A percentile compares a stretch with the other conserved stretches of the same genome.
Conservation (phyloP, 192 early-diverging fungal species). For the Powellomyces hirtus region DNA sequence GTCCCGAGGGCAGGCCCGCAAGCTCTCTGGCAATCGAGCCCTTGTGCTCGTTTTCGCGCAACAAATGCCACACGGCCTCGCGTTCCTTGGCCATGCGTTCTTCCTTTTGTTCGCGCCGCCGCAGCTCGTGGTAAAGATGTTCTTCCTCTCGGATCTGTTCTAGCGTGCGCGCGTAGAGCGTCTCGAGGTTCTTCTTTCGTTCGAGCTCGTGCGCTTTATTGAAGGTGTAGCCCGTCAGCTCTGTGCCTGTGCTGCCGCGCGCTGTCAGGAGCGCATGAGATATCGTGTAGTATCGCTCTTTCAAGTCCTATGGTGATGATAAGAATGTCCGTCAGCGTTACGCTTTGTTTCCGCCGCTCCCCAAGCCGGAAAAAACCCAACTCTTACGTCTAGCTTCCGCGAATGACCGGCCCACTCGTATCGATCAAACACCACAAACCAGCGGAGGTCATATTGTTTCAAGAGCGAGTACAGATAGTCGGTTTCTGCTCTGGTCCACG, state of each 20-base stretch:
- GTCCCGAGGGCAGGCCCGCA: neutral
- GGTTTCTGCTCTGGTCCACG: conserved; percentile 85
- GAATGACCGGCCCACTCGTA: conserved; percentile 55
- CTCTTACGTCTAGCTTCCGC: conserved; percentile 42
- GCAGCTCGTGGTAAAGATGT: conserved; percentile 71
- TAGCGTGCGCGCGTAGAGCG: conserved; percentile 67
- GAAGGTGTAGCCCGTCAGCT: conserved; percentile 39
- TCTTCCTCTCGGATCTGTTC: conserved; percentile 87
- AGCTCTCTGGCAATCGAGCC: neutral
- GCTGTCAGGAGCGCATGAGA: conserved; percentile 60
- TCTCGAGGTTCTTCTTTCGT: conserved; percentile 75
- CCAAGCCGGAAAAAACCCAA: neutral
- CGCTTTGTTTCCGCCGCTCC: neutral
- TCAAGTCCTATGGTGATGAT: conserved; percentile 66
- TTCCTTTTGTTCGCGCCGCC: conserved; percentile 80
- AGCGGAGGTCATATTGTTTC: conserved; percentile 73
- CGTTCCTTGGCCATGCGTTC: conserved; percentile 73
- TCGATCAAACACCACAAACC: conserved; percentile 81
- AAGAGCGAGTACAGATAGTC: conserved; percentile 78
- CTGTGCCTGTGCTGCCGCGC: conserved; percentile 39
- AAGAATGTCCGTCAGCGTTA: neutral
- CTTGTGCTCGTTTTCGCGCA: conserved; percentile 38
- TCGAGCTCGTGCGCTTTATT: conserved; percentile 72
- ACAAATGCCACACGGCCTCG: conserved; percentile 69
- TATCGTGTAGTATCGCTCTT: conserved; percentile 81